Conservation (phyloP, 306 rosid genomes). For the Castanea mollissima region DNA sequence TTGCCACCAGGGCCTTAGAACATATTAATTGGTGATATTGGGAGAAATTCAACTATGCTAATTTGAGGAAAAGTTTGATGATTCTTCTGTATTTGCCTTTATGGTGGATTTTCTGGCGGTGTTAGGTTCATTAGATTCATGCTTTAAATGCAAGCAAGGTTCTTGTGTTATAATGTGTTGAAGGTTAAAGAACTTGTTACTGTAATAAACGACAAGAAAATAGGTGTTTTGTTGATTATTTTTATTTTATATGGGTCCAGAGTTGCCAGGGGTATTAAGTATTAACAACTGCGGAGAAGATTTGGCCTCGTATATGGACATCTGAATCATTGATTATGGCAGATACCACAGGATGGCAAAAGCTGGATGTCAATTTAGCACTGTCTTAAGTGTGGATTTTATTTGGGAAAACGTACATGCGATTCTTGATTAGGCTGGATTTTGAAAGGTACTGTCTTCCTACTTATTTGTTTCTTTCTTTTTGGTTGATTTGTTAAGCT, state of each 20-base stretch:
- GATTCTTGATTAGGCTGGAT: background rate
- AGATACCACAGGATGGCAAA: conserved; percentile 18
- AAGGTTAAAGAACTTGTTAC: background rate
- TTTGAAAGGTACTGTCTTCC: background rate
- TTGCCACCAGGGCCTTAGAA: too few relatives aligned
- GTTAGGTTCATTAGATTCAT: background rate
- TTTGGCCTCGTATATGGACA: background rate
- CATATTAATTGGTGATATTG: too few relatives aligned
- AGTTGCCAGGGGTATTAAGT: background rate
- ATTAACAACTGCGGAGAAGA: background rate
- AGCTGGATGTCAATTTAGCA: conserved; percentile 5
- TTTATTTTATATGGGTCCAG: background rate
- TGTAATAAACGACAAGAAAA: background rate
- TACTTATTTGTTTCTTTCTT: background rate
- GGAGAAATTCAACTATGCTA: too few relatives aligned
- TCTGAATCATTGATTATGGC: conserved; percentile 10
- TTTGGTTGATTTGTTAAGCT: background rate
- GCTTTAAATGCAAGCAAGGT: background rate
- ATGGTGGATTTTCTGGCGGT: background rate
- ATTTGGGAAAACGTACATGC: background rate
- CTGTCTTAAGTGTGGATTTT: background rate
- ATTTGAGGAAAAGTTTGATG: background rate
- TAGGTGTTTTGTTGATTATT: background rate
- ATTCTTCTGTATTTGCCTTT: background rate
- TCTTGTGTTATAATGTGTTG: background rate